These are phyloP conservation scores for Claviceps spartinae DNA, from an alignment of 2,329 filamentous ascomycete genomes.

Conservation along the genomic window DNA sequence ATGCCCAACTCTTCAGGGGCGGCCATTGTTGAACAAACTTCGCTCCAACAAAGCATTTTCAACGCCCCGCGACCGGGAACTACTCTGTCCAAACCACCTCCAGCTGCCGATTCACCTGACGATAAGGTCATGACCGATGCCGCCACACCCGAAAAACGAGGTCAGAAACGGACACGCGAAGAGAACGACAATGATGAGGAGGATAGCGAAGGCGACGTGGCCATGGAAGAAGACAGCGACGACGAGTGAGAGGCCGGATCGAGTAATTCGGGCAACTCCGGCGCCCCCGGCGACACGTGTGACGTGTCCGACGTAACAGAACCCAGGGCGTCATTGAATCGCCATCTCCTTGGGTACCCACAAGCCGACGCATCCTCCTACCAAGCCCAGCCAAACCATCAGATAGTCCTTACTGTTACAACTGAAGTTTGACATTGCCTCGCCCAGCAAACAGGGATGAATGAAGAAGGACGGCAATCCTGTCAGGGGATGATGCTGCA, in stretches of 20 bases:
- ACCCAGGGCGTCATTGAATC: constrained; percentile 16
- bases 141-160: constrained; percentile 40
- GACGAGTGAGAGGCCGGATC: constrained; percentile 40
- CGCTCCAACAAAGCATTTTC: constrained; percentile 70
- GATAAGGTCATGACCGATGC: constrained; percentile 38
- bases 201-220: constrained; percentile 54
- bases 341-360: constrained; percentile 61
- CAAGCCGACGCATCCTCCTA: constrained; percentile 68
- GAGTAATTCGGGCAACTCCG: neutral
- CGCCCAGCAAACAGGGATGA: constrained; percentile 80
- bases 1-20: constrained; percentile 43
- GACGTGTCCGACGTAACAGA: neutral
- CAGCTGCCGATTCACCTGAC: constrained; percentile 29
- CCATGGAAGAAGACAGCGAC: constrained; percentile 59
- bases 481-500: constrained; percentile 69
- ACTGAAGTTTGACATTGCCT: constrained; percentile 58
- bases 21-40: constrained; percentile 49
- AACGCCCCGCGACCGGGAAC: constrained; percentile 47
- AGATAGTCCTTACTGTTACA: constrained; percentile 58
- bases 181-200: constrained; percentile 50
- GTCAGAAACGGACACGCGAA: constrained; percentile 58
- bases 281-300: neutral
- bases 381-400: constrained; percentile 76
- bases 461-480: constrained; percentile 75
- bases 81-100: constrained; percentile 35